Base-by-base conservation (phyloP, 768 basidiomycete genomes). In the Nidula microcarpa region DNA sequence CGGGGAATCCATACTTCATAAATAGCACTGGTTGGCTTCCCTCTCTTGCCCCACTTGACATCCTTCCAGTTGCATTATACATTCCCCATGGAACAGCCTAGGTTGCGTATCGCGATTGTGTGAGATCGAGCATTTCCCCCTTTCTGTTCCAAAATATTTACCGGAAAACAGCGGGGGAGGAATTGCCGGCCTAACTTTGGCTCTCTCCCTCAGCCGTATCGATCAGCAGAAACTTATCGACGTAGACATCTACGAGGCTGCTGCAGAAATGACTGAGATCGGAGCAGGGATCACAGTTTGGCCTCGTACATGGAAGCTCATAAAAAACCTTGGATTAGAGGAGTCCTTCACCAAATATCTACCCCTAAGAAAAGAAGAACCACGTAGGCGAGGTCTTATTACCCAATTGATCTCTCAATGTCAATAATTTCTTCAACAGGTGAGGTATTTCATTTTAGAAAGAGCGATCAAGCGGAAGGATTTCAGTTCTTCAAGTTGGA, bases 191-290 rank as follows among this genome's bases (percentile, higher is more conserved):
- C 55, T 69, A 49, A 61, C 62, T 6, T 53, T 65, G 13, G 66
- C 66, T 4, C 57, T 63, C 4, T 57, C 65, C 14, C 55, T 66
- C 10, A 58, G 57, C 30, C 57, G 55, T 5, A 54, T 67, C 0
- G 62, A 68, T 34, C 60, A 71, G 14, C 58, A 67, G 18, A 50
- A 59, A 14, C n/a, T 50, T 9, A 51, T 65, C 32, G 56, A 60
- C 16, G 62, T 77, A 8, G 69, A 75, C 53, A 57, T 77, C 13
- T 77, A 74, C 43, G 75, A 77, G 57, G 69, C 75, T 7, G 65
- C 73, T 33, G 61, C 59, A 37, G 50, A 68, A 37, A 63, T 73
- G 50, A 62, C 65, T 14, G 70, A 75, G 54, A 43, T 72, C 18
- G 75, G 75, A 11, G 74, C 73, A 1, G 76, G 75, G 16, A 57